Conservation (phyloP, 805 yeast species). For the Hanseniaspora jakobsenii region DNA sequence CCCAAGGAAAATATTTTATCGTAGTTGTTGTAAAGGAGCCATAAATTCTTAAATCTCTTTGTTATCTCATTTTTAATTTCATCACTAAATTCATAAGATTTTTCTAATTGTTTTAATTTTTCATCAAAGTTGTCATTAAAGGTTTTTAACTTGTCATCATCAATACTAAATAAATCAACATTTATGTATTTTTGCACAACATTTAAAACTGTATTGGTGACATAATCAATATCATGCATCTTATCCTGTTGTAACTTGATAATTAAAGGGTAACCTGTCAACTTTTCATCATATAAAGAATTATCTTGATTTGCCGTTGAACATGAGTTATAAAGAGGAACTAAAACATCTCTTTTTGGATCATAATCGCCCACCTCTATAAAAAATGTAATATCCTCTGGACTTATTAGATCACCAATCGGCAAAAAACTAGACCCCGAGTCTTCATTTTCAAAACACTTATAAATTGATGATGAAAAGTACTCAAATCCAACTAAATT, state of each 20-base stretch:
- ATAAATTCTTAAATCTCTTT: not conserved
- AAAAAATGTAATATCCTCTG: slow-evolving; percentile 52
- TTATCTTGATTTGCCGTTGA: slow-evolving; percentile 23
- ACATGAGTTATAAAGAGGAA: slow-evolving; percentile 44
- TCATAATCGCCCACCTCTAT: slow-evolving; percentile 38
- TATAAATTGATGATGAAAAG: slow-evolving; percentile 56
- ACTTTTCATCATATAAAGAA: slow-evolving; percentile 28
- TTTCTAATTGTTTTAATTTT: not conserved
- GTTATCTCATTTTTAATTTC: not conserved
- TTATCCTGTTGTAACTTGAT: slow-evolving; percentile 29
- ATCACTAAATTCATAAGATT: not conserved
- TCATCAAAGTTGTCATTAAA: not conserved
- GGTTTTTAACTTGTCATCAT: not conserved
- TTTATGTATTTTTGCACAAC: not conserved
- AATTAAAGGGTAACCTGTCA: slow-evolving; percentile 71
- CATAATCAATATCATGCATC: slow-evolving; percentile 3
- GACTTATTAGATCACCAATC: slow-evolving; percentile 51
- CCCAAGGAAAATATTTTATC: not conserved
- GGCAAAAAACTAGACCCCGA: slow-evolving; percentile 45
- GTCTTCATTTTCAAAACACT: slow-evolving; percentile 52
- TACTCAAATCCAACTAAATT: slow-evolving; percentile 46
- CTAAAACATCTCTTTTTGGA: slow-evolving; percentile 37
- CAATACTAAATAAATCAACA: not conserved
- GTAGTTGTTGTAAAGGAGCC: not conserved
- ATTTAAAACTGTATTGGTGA: not conserved